phyloP scores from a whole-genome alignment of 2,329 filamentous ascomycete genomes.

The Fusarium goolgardi region DNA sequence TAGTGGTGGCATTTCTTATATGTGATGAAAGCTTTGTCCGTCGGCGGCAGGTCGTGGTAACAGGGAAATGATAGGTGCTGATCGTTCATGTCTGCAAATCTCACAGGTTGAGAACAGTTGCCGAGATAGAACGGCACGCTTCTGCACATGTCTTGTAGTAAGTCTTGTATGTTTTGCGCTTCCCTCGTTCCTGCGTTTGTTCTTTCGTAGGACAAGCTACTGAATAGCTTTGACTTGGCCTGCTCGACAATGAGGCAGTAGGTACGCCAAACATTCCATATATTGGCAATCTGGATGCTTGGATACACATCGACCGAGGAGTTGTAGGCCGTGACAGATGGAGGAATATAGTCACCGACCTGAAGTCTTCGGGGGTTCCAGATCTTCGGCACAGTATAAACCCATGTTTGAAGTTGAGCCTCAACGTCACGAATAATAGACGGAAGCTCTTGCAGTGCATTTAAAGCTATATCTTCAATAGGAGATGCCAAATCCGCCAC shows the following conservation, averaged over 20 bases:
- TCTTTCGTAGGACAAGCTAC: background rate
- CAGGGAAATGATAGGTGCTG: conserved; percentile 6
- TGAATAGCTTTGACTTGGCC: background rate
- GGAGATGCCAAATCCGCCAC: accelerated
- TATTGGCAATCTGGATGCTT: conserved; percentile 32
- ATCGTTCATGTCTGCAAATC: background rate
- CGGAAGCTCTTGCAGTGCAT: background rate
- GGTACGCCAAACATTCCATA: conserved; percentile 35
- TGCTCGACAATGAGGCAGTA: conserved; percentile 13
- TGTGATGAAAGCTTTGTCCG: background rate
- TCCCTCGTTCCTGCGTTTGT: accelerated
- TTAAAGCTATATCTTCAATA: accelerated
- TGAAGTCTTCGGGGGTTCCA: conserved; percentile 13
- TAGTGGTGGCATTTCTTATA: conserved; percentile 9
- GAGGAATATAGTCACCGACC: accelerated
- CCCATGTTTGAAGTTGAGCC: conserved; percentile 7
- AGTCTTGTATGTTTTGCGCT: background rate
- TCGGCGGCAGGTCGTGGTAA: conserved; percentile 16
- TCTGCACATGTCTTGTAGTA: conserved; percentile 19
- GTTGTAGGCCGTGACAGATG: background rate
- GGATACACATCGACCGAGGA: conserved; percentile 13
- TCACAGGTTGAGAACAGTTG: background rate
- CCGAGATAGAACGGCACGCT: conserved; percentile 40
- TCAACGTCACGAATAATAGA: background rate
- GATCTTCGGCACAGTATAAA: background rate